phyloP scores from a whole-genome alignment of 2,329 filamentous ascomycete species.

The Aspergillus sp. region DNA sequence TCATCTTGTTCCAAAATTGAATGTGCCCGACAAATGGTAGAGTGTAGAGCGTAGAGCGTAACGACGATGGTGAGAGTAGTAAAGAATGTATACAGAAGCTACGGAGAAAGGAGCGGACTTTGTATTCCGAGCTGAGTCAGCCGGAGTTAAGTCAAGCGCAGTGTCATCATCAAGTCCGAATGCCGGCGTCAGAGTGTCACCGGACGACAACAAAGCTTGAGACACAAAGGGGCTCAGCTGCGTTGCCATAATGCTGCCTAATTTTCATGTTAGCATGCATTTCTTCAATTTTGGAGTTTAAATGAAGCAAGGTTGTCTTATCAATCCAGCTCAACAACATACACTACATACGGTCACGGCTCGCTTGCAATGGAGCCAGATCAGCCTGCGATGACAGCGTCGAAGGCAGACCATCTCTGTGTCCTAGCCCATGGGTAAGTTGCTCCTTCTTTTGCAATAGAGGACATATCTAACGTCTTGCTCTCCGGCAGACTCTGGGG shows the following conservation, averaged over 20 bases:
- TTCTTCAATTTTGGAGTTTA: background rate
- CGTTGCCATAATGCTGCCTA: constrained; percentile 1
- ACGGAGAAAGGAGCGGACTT: no score
- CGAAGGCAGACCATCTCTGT: constrained; percentile 54
- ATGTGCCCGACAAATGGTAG: background rate
- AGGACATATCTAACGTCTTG: background rate
- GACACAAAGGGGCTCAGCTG: background rate
- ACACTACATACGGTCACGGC: background rate
- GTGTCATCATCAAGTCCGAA: background rate
- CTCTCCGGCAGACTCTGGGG: constrained; percentile 55
- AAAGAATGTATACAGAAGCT: no score
- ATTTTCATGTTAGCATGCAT: background rate
- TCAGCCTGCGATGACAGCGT: constrained; percentile 1
- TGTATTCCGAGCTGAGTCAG: background rate
- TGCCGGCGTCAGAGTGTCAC: background rate
- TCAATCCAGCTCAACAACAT: background rate
- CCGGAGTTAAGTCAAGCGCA: background rate
- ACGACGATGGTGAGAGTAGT: no score
- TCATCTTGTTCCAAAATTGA: background rate
- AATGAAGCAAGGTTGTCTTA: background rate
- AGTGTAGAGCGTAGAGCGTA: no score
- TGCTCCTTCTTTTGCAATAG: background rate
- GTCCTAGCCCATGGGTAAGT: constrained; percentile 63
- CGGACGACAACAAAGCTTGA: background rate
- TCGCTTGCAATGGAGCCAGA: constrained; percentile 10